Evolutionary conservation across 495 filamentous ascomycete species (phyloP), one percentile per base, ranked within the genome.

Genomic region (Xylaria venustula): DNA sequence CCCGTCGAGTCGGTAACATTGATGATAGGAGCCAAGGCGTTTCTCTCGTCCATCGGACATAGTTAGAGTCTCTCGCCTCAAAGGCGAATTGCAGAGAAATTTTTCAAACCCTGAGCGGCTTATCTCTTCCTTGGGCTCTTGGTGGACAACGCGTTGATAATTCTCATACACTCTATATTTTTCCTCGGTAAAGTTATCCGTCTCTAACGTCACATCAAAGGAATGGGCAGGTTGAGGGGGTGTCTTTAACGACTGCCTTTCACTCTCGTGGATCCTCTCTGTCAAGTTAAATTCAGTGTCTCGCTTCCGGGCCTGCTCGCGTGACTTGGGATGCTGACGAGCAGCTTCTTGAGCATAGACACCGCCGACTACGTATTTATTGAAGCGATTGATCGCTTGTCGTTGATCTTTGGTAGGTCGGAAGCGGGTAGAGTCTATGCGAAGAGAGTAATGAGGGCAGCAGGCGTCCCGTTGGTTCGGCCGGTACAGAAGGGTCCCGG

Each of bases 361-460:
- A 17, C 88, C 86, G 28, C 94, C 94, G 26, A 94, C 77, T 40
- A 98, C 77, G 75, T 88, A 88, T 65, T 81, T 89, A 71, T 93
- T 96, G 89, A 96, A 97, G 63, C 88, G 87, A 77, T 97, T 92
- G 66, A 97, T 74, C 14, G 90, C 85, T 68, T 94, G 90, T 40
- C 95, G 83, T 66, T 98, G 95, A 67, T 93, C 90, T 73, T 84
- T 88, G 49, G 85, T 80, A 45, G 93, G 75, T 65, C 85, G 84
- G 74, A 90, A 94, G 37, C 78, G 76, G 11, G 79, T 72, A 6
- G 87, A 88, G 69, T 93, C 87, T 47, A 97, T 81, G 54, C 94
- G 87, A 63, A 98, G 87, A 1, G 92, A 95, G 72, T 98, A 97
- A 63, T 96, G 91, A n/a, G 92, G 91, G 70, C 94, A 98, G 69